Evolutionary conservation across 805 yeast genomes (phyloP).

Genomic region (Hanseniaspora meyeri): DNA sequence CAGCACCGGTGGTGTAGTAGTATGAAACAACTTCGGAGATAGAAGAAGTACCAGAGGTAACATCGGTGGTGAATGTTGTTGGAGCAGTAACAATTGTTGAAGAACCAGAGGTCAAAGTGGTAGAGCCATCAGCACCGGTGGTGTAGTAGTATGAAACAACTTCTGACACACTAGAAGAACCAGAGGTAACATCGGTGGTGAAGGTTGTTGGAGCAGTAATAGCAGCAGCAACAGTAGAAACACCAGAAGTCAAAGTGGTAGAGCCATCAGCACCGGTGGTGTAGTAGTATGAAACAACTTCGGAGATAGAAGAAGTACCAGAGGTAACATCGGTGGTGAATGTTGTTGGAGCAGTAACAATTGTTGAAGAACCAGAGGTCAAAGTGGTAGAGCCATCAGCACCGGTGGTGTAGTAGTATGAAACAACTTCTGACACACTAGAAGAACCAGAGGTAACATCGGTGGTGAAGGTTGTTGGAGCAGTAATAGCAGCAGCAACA

Average conservation of each 20-base stretch:
- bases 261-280: background rate
- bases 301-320: background rate
- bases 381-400: background rate
- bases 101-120: constrained; percentile 23
- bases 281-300: background rate
- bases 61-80: background rate
- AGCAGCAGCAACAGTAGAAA: background rate
- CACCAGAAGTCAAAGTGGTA: constrained; percentile 22
- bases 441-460: background rate
- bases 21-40: background rate
- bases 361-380: constrained; percentile 22
- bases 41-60: background rate
- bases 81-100: background rate
- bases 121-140: background rate
- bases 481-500: background rate
- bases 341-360: background rate
- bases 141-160: background rate
- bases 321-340: background rate
- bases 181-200: background rate
- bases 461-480: background rate
- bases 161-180: background rate
- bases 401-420: background rate
- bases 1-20: background rate
- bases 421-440: background rate
- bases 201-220: background rate